Percentiles rank a stretch among this genome's conserved stretches.
Conservation (phyloP, 2,329 filamentous ascomycete species). For the Hymenoscyphus scutula region DNA sequence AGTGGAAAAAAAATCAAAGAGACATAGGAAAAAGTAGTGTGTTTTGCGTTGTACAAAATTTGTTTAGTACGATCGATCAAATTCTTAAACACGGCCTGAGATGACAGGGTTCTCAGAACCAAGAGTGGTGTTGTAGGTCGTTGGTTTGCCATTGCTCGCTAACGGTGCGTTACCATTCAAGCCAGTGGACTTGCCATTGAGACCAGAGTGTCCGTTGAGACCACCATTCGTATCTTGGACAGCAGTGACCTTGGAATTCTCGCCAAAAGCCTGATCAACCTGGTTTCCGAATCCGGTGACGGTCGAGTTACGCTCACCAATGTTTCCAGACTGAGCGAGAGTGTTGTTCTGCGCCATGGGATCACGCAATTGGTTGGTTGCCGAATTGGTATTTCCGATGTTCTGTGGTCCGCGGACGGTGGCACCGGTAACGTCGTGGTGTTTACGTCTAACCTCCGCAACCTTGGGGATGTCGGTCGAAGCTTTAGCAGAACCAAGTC, state of each 20-base stretch:
- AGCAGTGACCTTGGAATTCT: constrained; percentile 13
- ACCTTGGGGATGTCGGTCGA: constrained; percentile 67
- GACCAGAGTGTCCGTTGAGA: background rate
- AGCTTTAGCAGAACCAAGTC: constrained; percentile 73
- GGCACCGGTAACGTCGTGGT: constrained; percentile 28
- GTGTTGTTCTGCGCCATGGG: background rate
- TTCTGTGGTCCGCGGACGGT: constrained; percentile 31
- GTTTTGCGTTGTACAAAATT: background rate
- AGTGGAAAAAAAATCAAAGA: background rate
- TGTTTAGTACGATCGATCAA: background rate
- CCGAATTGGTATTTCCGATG: constrained; percentile 24
- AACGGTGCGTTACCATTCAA: constrained; percentile 5
- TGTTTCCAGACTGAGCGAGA: constrained; percentile 1
- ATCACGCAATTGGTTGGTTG: background rate
- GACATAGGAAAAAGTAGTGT: background rate
- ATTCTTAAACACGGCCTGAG: constrained; percentile 22
- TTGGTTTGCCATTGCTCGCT: constrained; percentile 8
- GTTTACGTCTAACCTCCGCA: constrained; percentile 54
- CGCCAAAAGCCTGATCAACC: constrained; percentile 31
- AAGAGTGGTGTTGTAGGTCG: constrained; percentile 22
- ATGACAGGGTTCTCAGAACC: constrained; percentile 29
- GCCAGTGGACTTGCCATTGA: constrained; percentile 7
- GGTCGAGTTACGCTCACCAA: constrained; percentile 7
- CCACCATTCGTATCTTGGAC: background rate
- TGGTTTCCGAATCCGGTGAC: constrained; percentile 36